phyloP scores from a whole-genome alignment of 257 asterid genomes.

The Primulina tabacum region DNA sequence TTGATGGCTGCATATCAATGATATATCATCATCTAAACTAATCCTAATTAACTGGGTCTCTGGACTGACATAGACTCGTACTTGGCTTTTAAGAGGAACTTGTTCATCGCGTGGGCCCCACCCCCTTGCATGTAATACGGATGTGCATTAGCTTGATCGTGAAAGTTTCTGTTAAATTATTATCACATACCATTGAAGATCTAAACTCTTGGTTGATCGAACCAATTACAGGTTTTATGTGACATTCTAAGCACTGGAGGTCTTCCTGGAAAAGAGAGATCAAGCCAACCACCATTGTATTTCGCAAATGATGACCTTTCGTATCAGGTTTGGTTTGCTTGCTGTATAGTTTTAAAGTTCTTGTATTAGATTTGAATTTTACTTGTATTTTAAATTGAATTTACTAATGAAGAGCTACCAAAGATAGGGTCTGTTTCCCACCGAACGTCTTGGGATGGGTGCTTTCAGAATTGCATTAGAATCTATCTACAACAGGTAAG shows the following conservation, averaged over 20 bases:
- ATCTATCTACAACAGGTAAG: slow-evolving; percentile 74
- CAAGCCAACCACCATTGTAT: slow-evolving; percentile 78
- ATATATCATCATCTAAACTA: background rate
- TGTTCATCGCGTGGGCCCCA: no score
- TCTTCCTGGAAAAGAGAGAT: slow-evolving; percentile 73
- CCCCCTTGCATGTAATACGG: no score
- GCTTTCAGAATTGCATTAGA: slow-evolving; percentile 96
- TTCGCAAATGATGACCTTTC: slow-evolving; percentile 90
- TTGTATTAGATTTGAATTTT: background rate
- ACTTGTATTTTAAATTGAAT: background rate
- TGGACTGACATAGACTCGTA: no score
- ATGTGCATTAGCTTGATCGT: background rate
- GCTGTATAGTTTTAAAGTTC: slow-evolving; percentile 4
- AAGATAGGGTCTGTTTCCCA: slow-evolving; percentile 79
- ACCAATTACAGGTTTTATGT: slow-evolving; percentile 63
- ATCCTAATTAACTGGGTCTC: background rate
- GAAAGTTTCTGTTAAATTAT: background rate
- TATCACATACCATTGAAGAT: slow-evolving; percentile 1
- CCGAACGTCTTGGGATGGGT: slow-evolving; percentile 95
- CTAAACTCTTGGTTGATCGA: no score
- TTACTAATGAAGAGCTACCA: slow-evolving; percentile 36
- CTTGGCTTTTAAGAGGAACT: no score
- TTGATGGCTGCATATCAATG: background rate
- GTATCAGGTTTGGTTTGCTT: slow-evolving; percentile 77
- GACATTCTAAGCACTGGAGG: slow-evolving; percentile 96